phyloP scores from a whole-genome alignment of 2,329 filamentous ascomycete genomes.

The Mycogone perniciosa region DNA sequence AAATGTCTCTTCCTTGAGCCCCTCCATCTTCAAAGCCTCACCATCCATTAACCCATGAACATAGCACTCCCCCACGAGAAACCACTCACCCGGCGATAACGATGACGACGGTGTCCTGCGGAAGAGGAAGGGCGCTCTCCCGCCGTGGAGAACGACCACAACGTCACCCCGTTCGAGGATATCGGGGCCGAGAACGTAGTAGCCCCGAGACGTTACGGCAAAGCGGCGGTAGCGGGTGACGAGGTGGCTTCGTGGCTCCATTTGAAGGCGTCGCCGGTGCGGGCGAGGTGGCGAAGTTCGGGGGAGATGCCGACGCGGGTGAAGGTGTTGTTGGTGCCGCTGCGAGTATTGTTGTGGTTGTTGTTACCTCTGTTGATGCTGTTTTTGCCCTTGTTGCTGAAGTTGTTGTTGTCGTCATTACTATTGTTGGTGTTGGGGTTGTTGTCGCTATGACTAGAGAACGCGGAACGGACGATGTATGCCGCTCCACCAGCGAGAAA shows the following conservation, averaged over 20 bases:
- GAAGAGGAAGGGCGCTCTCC: constrained; percentile 27
- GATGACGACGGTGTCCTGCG: constrained; percentile 10
- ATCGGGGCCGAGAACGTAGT: constrained; percentile 29
- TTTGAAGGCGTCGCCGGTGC: constrained; percentile 25
- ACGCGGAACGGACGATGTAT: constrained; percentile 23
- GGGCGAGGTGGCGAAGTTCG: constrained; percentile 22
- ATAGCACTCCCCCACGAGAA: constrained; percentile 31
- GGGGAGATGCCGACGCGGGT: constrained; percentile 12
- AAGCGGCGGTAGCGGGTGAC: constrained; percentile 29
- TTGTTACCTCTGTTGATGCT: not conserved
- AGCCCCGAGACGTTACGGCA: constrained; percentile 24
- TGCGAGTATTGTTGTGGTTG: not conserved
- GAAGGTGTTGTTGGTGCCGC: not conserved
- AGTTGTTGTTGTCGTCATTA: not conserved
- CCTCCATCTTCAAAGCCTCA: constrained; percentile 22
- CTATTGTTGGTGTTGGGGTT: not conserved
- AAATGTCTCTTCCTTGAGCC: constrained; percentile 25
- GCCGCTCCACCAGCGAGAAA: constrained; percentile 28
- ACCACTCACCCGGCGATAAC: constrained; percentile 14
- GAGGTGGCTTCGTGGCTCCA: constrained; percentile 32
- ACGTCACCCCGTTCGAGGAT: constrained; percentile 24
- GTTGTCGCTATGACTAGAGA: not conserved
- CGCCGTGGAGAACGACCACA: constrained; percentile 28
- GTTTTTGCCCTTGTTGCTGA: not conserved
- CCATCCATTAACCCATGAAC: constrained; percentile 33